These are phyloP conservation scores for Bipolaris sorokiniana DNA, from an alignment of 2,329 filamentous ascomycete genomes.

Conservation along the genomic window DNA sequence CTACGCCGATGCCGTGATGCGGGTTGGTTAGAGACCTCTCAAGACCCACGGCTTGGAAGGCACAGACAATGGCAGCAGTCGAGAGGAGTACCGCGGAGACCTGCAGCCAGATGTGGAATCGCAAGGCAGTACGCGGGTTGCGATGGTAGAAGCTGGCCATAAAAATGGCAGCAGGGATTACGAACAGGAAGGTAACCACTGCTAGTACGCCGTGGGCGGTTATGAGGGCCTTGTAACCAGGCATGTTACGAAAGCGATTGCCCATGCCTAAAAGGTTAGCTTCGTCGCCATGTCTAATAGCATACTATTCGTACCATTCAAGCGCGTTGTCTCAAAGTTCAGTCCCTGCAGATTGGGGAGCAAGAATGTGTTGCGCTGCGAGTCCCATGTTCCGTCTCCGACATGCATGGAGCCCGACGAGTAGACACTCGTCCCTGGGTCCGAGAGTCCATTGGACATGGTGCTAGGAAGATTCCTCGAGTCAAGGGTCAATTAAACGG, in stretches of 20 bases:
- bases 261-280: conserved; percentile 70
- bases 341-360: conserved; percentile 77
- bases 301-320: conserved; percentile 68
- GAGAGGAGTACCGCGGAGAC: conserved; percentile 70
- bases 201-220: conserved; percentile 74
- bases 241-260: conserved; percentile 73
- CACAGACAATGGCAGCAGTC: conserved; percentile 74
- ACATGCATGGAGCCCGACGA: conserved; percentile 75
- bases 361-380: conserved; percentile 75
- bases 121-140: conserved; percentile 66
- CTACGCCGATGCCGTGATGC: conserved; percentile 82
- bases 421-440: conserved; percentile 75
- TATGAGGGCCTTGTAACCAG: conserved; percentile 74
- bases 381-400: conserved; percentile 85
- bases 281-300: not conserved
- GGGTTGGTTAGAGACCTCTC: conserved; percentile 76
- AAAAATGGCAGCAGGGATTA: conserved; percentile 77
- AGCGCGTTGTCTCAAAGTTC: conserved; percentile 81
- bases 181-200: conserved; percentile 73
- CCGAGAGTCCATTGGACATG: conserved; percentile 60
- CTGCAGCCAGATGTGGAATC: conserved; percentile 76
- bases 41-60: conserved; percentile 79
- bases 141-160: conserved; percentile 72
- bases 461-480: conserved; percentile 6
- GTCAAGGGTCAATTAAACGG: not conserved